phyloP scores from a whole-genome alignment of 2,329 filamentous ascomycete genomes.

The Trichoderma sp. region DNA sequence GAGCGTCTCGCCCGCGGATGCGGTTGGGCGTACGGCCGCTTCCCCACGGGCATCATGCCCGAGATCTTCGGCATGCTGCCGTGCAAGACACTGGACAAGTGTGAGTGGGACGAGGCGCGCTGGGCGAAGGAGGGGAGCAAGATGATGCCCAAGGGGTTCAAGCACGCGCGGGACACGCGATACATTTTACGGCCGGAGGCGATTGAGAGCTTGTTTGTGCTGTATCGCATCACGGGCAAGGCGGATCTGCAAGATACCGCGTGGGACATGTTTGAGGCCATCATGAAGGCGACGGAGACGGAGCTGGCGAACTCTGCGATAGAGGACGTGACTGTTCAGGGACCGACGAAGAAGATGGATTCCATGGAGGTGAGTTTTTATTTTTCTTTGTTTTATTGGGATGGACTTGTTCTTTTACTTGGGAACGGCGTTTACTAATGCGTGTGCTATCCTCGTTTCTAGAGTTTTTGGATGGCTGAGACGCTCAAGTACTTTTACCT shows the following conservation, averaged over 20 bases:
- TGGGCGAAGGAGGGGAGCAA: conserved; percentile 28
- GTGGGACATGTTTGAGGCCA: conserved; percentile 51
- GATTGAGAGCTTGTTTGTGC: conserved; percentile 76
- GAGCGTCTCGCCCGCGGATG: conserved; percentile 53
- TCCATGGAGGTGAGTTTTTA: conserved; percentile 54
- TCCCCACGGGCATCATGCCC: conserved; percentile 57
- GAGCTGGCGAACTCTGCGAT: conserved; percentile 49
- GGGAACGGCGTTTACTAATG: background rate
- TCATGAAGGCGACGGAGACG: conserved; percentile 45
- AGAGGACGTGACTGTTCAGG: conserved; percentile 38
- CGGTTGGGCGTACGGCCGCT: conserved; percentile 55
- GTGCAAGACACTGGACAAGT: conserved; percentile 40
- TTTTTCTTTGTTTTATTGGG: conserved; percentile 5
- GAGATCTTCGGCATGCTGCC: conserved; percentile 49
- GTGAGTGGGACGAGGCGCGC: conserved; percentile 31
- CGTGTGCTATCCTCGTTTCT: conserved; percentile 26
- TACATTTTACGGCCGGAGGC: conserved; percentile 61
- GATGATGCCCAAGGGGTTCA: conserved; percentile 57
- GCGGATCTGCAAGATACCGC: conserved; percentile 48
- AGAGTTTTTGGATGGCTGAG: conserved; percentile 72
- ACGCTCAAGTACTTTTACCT: conserved; percentile 75
- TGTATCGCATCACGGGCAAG: conserved; percentile 60
- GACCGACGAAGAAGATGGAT: conserved; percentile 45
- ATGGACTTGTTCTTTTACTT: conserved; percentile 5
- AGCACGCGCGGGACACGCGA: conserved; percentile 48